A percentile compares a stretch with the other conserved stretches of the same genome.
These are phyloP conservation scores for Curvularia sp. DNA, from an alignment of 2,329 filamentous ascomycete genomes.

Conservation along the genomic window DNA sequence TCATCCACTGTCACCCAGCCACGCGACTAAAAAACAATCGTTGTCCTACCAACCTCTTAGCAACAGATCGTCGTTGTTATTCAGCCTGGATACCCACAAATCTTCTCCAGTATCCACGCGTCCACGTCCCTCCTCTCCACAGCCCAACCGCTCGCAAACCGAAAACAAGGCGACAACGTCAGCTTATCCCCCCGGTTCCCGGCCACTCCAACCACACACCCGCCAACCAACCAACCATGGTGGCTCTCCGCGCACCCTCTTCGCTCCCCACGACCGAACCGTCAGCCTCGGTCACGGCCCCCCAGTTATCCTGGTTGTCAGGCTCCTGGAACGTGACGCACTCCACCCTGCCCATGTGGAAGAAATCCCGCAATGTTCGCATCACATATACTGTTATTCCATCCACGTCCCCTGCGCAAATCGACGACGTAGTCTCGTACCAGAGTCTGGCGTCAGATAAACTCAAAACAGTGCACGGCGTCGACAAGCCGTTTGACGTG, in stretches of 20 bases:
- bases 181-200: neutral
- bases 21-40: constrained; percentile 3
- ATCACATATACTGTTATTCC: constrained; percentile 71
- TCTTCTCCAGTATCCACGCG: constrained; percentile 16
- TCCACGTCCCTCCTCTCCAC: constrained; percentile 1
- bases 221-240: constrained; percentile 15
- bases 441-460: constrained; percentile 61
- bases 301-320: constrained; percentile 48
- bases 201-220: too few relatives aligned
- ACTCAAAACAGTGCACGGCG: constrained; percentile 68
- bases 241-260: constrained; percentile 40
- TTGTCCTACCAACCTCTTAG: constrained; percentile 13
- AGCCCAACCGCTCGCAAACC: constrained; percentile 1
- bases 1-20: neutral
- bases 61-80: constrained; percentile 2
- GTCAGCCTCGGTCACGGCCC: constrained; percentile 31
- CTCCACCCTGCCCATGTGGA: constrained; percentile 70
- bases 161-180: neutral
- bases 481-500: constrained; percentile 62
- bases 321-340: constrained; percentile 50
- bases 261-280: constrained; percentile 25
- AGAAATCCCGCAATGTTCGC: constrained; percentile 76
- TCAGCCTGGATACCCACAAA: constrained; percentile 13
- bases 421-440: constrained; percentile 78
- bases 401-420: constrained; percentile 38